Conservation (phyloP, 306 rosid species). For the Betula pendula region DNA sequence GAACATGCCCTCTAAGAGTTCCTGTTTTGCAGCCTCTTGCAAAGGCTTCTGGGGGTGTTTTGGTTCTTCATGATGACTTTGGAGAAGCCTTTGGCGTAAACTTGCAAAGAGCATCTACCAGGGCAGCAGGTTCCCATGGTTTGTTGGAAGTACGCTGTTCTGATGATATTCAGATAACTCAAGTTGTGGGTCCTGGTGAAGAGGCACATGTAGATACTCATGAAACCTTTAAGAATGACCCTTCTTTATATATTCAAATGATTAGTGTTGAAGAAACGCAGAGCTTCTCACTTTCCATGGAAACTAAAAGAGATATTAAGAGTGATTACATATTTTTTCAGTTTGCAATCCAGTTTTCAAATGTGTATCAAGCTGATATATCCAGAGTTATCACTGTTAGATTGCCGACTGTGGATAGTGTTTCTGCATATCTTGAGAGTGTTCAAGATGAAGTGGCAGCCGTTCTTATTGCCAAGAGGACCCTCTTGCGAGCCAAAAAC, state of each 20-base stretch:
- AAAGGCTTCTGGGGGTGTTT: slow-evolving; percentile 92
- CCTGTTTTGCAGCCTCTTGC: slow-evolving; percentile 95
- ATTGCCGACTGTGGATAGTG: slow-evolving; percentile 75
- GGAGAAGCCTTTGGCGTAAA: slow-evolving; percentile 99
- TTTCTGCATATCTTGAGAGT: slow-evolving; percentile 80
- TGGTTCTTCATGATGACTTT: slow-evolving; percentile 95
- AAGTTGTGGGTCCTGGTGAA: slow-evolving; percentile 93
- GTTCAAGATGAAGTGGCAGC: slow-evolving; percentile 86
- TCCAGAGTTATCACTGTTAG: slow-evolving; percentile 79
- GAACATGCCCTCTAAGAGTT: slow-evolving; percentile 96
- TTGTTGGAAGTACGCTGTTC: slow-evolving; percentile 80
- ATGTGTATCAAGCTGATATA: slow-evolving; percentile 67
- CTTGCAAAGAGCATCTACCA: slow-evolving; percentile 90
- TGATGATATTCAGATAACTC: slow-evolving; percentile 78
- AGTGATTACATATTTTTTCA: slow-evolving; percentile 62
- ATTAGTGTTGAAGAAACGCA: slow-evolving; percentile 91
- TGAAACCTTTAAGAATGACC: slow-evolving; percentile 72
- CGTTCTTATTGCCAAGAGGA: slow-evolving; percentile 86
- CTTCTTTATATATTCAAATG: slow-evolving; percentile 80
- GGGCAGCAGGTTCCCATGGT: slow-evolving; percentile 93
- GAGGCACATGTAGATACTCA: slow-evolving; percentile 83
- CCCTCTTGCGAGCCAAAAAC: slow-evolving; percentile 68
- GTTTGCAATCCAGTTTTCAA: slow-evolving; percentile 61
- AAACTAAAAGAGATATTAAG: slow-evolving; percentile 73
- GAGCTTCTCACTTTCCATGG: slow-evolving; percentile 81